These are phyloP conservation scores for Talaromyces adpressus DNA, from an alignment of 495 filamentous ascomycete species.

Conservation along the genomic window DNA sequence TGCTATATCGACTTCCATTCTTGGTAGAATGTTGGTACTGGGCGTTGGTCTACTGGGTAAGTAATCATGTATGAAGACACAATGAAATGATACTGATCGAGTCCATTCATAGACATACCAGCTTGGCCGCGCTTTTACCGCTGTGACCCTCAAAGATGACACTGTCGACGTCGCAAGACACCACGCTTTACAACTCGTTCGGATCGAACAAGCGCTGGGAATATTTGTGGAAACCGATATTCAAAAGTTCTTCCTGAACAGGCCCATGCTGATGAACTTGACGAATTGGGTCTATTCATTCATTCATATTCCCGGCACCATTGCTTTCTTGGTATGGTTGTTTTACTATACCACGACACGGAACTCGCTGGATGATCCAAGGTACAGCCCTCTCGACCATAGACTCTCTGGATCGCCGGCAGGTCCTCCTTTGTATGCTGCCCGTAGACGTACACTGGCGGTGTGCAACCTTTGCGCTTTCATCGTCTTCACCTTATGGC, in stretches of 20 bases:
- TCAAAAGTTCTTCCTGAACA: slow-evolving; percentile 47
- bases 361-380: slow-evolving; percentile 30
- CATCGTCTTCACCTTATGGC: slow-evolving; percentile 69
- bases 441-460: slow-evolving; percentile 61
- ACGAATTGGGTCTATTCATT: slow-evolving; percentile 69
- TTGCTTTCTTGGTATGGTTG: slow-evolving; percentile 59
- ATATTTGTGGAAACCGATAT: slow-evolving; percentile 51
- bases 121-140: slow-evolving; percentile 55
- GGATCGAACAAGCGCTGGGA: slow-evolving; percentile 44
- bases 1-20: slow-evolving; percentile 66
- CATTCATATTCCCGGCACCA: slow-evolving; percentile 77
- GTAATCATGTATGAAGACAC: slow-evolving; percentile 1
- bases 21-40: slow-evolving; percentile 78
- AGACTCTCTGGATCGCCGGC: slow-evolving; percentile 31
- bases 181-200: slow-evolving; percentile 52
- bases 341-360: slow-evolving; percentile 58
- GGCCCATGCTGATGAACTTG: slow-evolving; percentile 35
- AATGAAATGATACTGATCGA: neutral
- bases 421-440: slow-evolving; percentile 49
- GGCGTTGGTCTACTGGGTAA: slow-evolving; percentile 60
- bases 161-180: slow-evolving; percentile 49
- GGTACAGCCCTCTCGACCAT: slow-evolving; percentile 27
- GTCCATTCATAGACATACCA: slow-evolving; percentile 45
- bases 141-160: slow-evolving; percentile 49
- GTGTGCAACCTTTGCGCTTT: slow-evolving; percentile 73